phyloP scores from a whole-genome alignment of 352 stramenopile species.

The Globisporangium solare region DNA sequence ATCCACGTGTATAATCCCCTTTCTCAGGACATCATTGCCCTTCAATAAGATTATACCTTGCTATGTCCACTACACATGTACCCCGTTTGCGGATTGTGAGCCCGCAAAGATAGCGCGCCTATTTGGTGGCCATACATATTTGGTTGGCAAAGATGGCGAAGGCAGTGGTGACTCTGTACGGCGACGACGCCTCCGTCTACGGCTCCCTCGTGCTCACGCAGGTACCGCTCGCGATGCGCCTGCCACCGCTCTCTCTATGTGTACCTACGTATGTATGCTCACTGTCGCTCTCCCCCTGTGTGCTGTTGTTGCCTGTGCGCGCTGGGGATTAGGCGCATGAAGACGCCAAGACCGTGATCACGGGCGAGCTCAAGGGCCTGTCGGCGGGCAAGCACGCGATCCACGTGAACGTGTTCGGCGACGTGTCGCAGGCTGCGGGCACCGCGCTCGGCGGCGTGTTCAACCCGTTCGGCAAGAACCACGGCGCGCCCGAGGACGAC shows the following conservation, averaged over 20 bases:
- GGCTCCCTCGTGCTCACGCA: slow-evolving; percentile 78
- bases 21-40: not conserved
- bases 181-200: slow-evolving; percentile 76
- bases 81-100: not conserved
- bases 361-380: slow-evolving; percentile 75
- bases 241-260: not conserved
- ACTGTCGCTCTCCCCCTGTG: not conserved
- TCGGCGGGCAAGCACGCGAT: slow-evolving; percentile 92
- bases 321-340: slow-evolving; percentile 78
- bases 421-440: slow-evolving; percentile 84
- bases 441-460: slow-evolving; percentile 90
- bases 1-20: not conserved
- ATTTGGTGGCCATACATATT: slow-evolving; percentile 9
- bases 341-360: slow-evolving; percentile 85
- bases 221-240: slow-evolving; percentile 15
- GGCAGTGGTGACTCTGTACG: slow-evolving; percentile 84
- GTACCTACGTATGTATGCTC: not conserved
- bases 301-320: no score
- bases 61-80: no score
- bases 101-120: not conserved
- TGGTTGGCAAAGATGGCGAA: slow-evolving; percentile 53
- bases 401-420: slow-evolving; percentile 94
- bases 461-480: slow-evolving; percentile 98
- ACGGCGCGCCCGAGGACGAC: slow-evolving; percentile 94
- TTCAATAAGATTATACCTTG: not conserved